Evolutionary conservation across 1,139 yeast genomes (phyloP).

Genomic region (Saccharomyces hybrid): DNA sequence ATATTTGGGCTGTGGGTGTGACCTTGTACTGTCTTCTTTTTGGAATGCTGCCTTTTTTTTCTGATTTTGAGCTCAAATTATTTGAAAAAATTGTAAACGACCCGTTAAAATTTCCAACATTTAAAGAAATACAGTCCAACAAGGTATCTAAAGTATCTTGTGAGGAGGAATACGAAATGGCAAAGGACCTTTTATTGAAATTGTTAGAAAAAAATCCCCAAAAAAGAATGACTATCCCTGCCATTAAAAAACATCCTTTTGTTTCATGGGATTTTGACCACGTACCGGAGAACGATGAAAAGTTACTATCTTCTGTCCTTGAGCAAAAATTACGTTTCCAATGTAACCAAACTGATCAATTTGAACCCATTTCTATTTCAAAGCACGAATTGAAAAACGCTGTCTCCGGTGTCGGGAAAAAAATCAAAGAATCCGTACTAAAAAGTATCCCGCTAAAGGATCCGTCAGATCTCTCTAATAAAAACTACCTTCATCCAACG

Average conservation of each 20-base stretch:
- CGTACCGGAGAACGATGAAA: constrained; percentile 11
- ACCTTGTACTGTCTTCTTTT: constrained; percentile 82
- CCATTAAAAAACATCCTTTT: constrained; percentile 77
- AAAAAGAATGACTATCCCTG: constrained; percentile 60
- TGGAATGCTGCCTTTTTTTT: constrained; percentile 86
- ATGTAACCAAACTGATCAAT: constrained; percentile 23
- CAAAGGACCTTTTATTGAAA: constrained; percentile 57
- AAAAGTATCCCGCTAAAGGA: constrained; percentile 38
- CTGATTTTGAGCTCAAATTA: constrained; percentile 78
- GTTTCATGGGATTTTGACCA: constrained; percentile 31
- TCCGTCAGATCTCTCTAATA: constrained; percentile 3
- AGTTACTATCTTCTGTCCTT: constrained; percentile 10
- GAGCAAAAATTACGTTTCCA: constrained; percentile 23
- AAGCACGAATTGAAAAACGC: constrained; percentile 69
- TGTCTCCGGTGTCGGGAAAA: constrained; percentile 68
- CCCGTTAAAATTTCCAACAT: constrained; percentile 54
- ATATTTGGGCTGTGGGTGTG: constrained; percentile 95
- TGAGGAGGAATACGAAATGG: constrained; percentile 49
- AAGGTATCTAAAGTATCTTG: constrained; percentile 28
- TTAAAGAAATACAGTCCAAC: constrained; percentile 34
- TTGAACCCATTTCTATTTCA: constrained; percentile 49
- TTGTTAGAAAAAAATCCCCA: constrained; percentile 67
- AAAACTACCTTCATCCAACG: neutral
- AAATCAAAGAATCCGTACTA: constrained; percentile 53
- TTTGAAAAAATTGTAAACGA: constrained; percentile 75